Base-by-base conservation (phyloP, 2,329 filamentous ascomycete species). In the Penicillium crustosum region DNA sequence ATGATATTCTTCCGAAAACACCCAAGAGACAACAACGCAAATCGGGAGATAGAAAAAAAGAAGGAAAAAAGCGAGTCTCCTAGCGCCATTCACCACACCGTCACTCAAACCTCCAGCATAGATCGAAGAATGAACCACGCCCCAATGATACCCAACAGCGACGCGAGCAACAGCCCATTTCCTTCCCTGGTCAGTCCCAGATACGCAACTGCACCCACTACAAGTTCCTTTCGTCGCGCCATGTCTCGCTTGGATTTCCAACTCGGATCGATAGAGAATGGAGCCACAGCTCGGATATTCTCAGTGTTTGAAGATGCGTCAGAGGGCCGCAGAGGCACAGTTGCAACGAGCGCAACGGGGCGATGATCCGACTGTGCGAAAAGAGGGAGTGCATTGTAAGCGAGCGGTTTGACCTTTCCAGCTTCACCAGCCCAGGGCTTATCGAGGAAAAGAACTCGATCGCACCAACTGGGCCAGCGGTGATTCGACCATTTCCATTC, bases 401-500 rank as follows among this genome's bases (percentile, higher is more conserved):
- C 78, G 29, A 82, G 76, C 3, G 86, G 79, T 25, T 78, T 74
- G n/a, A 91, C 81, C 21, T 59, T 58, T 5, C 57, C 60, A 6
- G 50, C 49, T 23, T 72, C 68, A 43, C 74, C 74, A 39, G 80
- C 70, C 82, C 83, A 86, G 21, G 83, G 85, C 23, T 82, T 76
- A 51, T 89, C 84, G 3, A 93, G 79, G 73, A 87, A 97, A 21
- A 97, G 79, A 21, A 97, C 88, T 4, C 94, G 86, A 74, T 97
- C 94, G 68, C 92, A 96, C 94, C 93, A 97, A 68, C 88, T 88
- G 1, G 94, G 93, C 82, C 90, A 95, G 45, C 94, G 87, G 72
- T 95, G 90, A 57, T 81, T 79, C 8, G 92, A 90, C 84, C 92
- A 97, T 33, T 80, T 77, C 87, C 89, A 93, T 12, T 79, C 76